These are phyloP conservation scores for Sclerotinia trifoliorum DNA, from an alignment of 2,329 filamentous ascomycete genomes.

Conservation along the genomic window DNA sequence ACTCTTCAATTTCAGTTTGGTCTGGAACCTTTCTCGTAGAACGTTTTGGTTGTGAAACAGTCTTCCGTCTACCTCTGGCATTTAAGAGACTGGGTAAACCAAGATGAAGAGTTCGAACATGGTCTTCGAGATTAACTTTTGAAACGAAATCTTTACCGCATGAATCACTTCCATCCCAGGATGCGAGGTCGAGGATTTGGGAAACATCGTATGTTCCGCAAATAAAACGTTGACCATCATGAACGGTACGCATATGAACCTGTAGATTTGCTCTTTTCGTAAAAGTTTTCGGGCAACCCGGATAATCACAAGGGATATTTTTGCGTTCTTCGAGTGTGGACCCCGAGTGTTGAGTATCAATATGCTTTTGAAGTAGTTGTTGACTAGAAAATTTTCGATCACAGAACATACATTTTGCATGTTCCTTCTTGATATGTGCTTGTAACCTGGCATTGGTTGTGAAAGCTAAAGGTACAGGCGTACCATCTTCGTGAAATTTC, in stretches of 20 bases:
- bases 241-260: conserved; percentile 73
- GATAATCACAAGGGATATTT: conserved; percentile 63
- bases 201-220: conserved; percentile 69
- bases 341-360: conserved; percentile 73
- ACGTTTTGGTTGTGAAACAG: not conserved
- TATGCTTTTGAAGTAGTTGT: conserved; percentile 69
- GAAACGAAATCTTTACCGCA: conserved; percentile 75
- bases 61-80: conserved; percentile 41
- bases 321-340: conserved; percentile 61
- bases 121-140: conserved; percentile 78
- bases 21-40: not conserved
- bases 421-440: conserved; percentile 68
- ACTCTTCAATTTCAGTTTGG: conserved; percentile 43
- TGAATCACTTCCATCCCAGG: conserved; percentile 64
- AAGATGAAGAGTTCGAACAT: conserved; percentile 79
- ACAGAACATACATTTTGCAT: conserved; percentile 76
- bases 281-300: conserved; percentile 72
- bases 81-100: conserved; percentile 50
- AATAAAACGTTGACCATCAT: conserved; percentile 74
- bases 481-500: conserved; percentile 42
- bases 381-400: conserved; percentile 64
- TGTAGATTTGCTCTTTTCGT: conserved; percentile 81
- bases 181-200: conserved; percentile 54
- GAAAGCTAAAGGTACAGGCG: conserved; percentile 57
- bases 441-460: conserved; percentile 69